Base-by-base conservation (phyloP, 495 filamentous ascomycete genomes). In the Talaromyces ruber region DNA sequence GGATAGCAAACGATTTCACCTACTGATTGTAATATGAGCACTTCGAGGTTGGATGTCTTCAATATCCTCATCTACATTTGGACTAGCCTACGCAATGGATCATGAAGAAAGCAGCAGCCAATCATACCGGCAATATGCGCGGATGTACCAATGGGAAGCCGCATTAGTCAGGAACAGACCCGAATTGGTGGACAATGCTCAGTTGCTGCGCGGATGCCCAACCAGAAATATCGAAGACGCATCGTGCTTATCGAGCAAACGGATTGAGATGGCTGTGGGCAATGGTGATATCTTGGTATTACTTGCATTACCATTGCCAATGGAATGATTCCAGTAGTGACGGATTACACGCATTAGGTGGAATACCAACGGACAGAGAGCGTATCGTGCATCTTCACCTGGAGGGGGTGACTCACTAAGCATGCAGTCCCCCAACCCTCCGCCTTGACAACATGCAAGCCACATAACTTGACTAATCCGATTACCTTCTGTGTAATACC, bases 81-180 rank as follows among this genome's bases (percentile, higher is more conserved):
- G 16, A 47, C 43, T 47, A 47, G 43, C 18, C 22, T 25, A 28
- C 12, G 21, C 26, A 12, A 22, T 9, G 26, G 29, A 25, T 9
- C 14, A 22, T 18, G 54, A 21, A 56, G 25, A 56, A 30, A 34
- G 28, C 28, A 25, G 18, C 22, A 26, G 11, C 54, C 54, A 57
- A 57, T 34, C 14, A 57, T 7, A 34, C 12, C 0, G 9, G 3
- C 26, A 25, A 16, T 5, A 32, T 21, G n/a, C 16, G 54, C 54
- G 54, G 54, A 30, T 57, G 54, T 57, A 57, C 54, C 54, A 57
- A 57, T 57, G 54, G 54, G 26, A 57, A 34, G 54, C 14, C 14
- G 54, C 54, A 57, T 34, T 57, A 57, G 54, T 34, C 54, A 57
- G 54, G 54, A 57, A 57, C 54, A 21, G 29, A 18, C 8, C 54